Conservation (phyloP, 805 yeast species). For the Cyberlindnera suaveolens region DNA sequence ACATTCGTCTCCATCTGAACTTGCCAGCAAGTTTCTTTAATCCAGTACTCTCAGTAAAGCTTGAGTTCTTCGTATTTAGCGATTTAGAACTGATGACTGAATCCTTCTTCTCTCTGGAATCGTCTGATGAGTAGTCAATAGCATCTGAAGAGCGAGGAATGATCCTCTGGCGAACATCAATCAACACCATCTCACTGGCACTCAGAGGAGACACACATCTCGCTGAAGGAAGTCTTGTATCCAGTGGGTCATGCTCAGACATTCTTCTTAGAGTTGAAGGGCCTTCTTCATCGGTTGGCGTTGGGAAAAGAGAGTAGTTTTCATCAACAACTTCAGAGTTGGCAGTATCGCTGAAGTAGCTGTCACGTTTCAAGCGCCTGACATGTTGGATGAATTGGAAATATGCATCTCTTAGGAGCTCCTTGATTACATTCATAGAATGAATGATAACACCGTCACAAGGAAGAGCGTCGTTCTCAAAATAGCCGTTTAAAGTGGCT, state of each 20-base stretch:
- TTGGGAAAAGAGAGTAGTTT: slow-evolving; percentile 12
- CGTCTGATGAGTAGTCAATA: slow-evolving; percentile 10
- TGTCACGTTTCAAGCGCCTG: slow-evolving; percentile 6
- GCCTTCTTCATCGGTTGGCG: slow-evolving; percentile 10
- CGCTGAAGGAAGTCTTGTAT: slow-evolving; percentile 7
- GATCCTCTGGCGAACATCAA: slow-evolving; percentile 1
- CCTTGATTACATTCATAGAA: slow-evolving; percentile 19
- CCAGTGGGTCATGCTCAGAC: slow-evolving; percentile 17
- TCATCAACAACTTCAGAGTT: slow-evolving; percentile 8
- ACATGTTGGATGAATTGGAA: slow-evolving; percentile 18
- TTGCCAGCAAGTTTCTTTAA: slow-evolving; percentile 23
- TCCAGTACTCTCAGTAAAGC: slow-evolving; percentile 15
- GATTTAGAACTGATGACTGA: slow-evolving; percentile 1
- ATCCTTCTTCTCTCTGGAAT: slow-evolving; percentile 6
- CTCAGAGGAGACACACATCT: slow-evolving; percentile 18
- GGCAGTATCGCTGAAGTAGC: neutral
- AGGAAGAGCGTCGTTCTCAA: slow-evolving; percentile 11
- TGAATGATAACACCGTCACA: slow-evolving; percentile 10
- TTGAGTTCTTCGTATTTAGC: neutral
- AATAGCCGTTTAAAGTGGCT: slow-evolving; percentile 7
- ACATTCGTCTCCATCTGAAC: slow-evolving; percentile 25
- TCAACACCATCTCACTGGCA: slow-evolving; percentile 2
- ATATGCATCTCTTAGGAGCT: slow-evolving; percentile 20
- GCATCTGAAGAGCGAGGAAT: slow-evolving; percentile 9
- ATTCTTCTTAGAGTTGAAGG: slow-evolving; percentile 6